Evolutionary conservation across 2,329 filamentous ascomycete genomes (phyloP).

Genomic region (Talaromyces sp.): DNA sequence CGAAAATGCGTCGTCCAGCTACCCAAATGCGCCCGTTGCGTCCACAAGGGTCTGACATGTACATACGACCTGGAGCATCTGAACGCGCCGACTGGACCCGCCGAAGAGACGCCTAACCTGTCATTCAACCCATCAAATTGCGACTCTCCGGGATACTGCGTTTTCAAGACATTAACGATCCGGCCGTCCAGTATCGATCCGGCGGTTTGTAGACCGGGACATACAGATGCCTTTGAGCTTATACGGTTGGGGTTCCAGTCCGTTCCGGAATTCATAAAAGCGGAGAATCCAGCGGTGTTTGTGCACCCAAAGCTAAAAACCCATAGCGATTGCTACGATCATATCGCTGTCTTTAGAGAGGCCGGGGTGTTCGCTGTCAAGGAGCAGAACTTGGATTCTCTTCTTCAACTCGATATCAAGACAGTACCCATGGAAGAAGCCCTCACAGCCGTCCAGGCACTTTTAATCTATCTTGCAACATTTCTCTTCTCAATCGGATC

Average conservation of each 20-base stretch:
- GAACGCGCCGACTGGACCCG: neutral
- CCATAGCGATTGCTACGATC: neutral
- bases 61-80: slow-evolving; percentile 9
- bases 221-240: slow-evolving; percentile 5
- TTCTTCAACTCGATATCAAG: slow-evolving; percentile 7
- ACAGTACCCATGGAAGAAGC: slow-evolving; percentile 2
- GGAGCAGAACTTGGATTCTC: neutral
- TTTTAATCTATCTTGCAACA: slow-evolving; percentile 1
- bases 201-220: neutral
- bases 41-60: slow-evolving; percentile 5
- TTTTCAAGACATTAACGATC: neutral
- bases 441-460: slow-evolving; percentile 4
- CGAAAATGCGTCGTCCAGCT: slow-evolving; percentile 9
- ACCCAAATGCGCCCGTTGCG: slow-evolving; percentile 7
- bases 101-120: neutral
- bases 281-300: neutral
- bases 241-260: neutral
- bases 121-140: slow-evolving; percentile 6
- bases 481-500: neutral
- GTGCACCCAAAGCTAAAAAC: slow-evolving; percentile 1
- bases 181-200: neutral
- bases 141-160: slow-evolving; percentile 7
- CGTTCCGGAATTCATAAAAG: neutral
- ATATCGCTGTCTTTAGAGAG: neutral
- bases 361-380: neutral